These are phyloP conservation scores for Colletotrichum sp. DNA, from an alignment of 2,329 filamentous ascomycete genomes.

Conservation along the genomic window DNA sequence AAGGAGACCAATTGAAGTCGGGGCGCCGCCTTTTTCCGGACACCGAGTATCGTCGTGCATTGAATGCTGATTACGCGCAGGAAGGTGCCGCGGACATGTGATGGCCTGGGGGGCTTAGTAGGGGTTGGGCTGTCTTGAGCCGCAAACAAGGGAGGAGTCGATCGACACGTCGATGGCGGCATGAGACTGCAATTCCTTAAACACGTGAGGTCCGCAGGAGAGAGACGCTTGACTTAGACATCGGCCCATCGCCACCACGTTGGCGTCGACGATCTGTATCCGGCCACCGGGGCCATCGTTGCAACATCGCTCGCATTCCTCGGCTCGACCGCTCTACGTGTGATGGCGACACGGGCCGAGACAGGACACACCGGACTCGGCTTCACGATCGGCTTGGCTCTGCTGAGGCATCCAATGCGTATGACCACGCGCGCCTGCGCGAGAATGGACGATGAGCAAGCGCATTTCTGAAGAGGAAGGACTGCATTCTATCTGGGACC, in stretches of 20 bases:
- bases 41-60: background rate
- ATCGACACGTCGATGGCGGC: background rate
- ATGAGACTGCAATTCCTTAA: background rate
- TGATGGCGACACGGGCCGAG: background rate
- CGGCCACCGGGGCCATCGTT: background rate
- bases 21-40: background rate
- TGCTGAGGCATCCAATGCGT: background rate
- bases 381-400: background rate
- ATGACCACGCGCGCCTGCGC: background rate
- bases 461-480: background rate
- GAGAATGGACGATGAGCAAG: background rate
- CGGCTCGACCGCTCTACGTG: background rate
- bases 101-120: background rate
- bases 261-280: constrained; percentile 7
- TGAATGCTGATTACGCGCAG: background rate
- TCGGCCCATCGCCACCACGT: constrained; percentile 2
- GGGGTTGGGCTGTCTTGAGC: background rate
- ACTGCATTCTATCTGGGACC: background rate
- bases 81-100: background rate
- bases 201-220: background rate
- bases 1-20: background rate
- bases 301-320: background rate
- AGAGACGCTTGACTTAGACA: constrained; percentile 1
- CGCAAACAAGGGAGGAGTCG: background rate
- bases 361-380: background rate